Evolutionary conservation across 345 rosid genomes (phyloP).

Genomic region (Litchi chinensis): DNA sequence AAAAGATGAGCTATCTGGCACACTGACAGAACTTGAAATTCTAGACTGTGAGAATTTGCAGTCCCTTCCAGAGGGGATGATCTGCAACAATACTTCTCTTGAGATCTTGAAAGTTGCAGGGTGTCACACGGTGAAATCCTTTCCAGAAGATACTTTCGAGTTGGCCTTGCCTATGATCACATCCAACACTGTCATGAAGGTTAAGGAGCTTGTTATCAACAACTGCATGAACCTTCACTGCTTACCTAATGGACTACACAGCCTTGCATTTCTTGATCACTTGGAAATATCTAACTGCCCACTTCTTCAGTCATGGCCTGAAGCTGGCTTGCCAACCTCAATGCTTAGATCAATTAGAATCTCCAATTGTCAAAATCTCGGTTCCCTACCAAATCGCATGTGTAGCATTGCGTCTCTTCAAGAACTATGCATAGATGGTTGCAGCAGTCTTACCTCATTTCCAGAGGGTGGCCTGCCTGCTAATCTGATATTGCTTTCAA

Average conservation of each 20-base stretch:
- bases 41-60: constrained; percentile 18
- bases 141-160: constrained; percentile 6
- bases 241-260: constrained; percentile 25
- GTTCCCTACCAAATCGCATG: constrained; percentile 23
- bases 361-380: constrained; percentile 25
- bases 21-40: constrained; percentile 15
- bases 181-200: neutral
- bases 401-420: constrained; percentile 23
- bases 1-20: constrained; percentile 16
- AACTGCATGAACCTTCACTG: constrained; percentile 14
- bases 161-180: neutral
- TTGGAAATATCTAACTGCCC: constrained; percentile 27
- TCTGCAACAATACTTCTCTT: constrained; percentile 8
- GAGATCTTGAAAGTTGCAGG: constrained; percentile 9
- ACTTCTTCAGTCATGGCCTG: constrained; percentile 17
- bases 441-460: constrained; percentile 22
- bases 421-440: constrained; percentile 23
- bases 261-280: constrained; percentile 24
- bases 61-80: constrained; percentile 23
- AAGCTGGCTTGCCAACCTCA: constrained; percentile 23
- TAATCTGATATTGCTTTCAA: constrained; percentile 22
- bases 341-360: constrained; percentile 14
- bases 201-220: constrained; percentile 13
- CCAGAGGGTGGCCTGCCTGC: constrained; percentile 33
- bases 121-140: constrained; percentile 12